Evolutionary conservation across 805 yeast species (phyloP).

Genomic region (Komagataella pseudopastoris): DNA sequence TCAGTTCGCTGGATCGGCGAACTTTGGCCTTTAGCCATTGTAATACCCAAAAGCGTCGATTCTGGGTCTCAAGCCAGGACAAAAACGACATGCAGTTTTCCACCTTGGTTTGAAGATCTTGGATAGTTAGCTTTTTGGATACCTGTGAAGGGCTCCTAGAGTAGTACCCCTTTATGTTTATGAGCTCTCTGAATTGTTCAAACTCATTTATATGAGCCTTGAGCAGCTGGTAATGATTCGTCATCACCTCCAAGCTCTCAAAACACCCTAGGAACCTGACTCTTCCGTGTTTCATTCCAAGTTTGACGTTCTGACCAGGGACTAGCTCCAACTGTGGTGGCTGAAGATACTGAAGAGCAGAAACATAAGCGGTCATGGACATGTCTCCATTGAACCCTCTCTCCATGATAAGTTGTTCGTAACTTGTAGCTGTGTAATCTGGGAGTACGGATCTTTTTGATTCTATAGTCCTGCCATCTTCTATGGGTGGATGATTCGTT

Average conservation of each 20-base stretch:
- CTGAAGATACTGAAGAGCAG: constrained; percentile 1
- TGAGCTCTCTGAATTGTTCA: background rate
- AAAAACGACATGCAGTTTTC: background rate
- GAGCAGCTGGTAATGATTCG: background rate
- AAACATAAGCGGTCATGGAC: constrained; percentile 1
- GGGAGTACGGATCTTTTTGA: constrained; percentile 1
- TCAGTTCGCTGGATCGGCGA: background rate
- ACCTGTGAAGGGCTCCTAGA: background rate
- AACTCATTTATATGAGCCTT: background rate
- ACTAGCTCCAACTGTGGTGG: background rate
- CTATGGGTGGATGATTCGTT: background rate
- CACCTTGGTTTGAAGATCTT: background rate
- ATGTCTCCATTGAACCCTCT: constrained; percentile 1
- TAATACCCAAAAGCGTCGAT: background rate
- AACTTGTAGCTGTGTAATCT: constrained; percentile 1
- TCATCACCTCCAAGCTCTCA: background rate
- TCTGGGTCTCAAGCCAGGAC: background rate
- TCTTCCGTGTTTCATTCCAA: background rate
- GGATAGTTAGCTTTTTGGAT: background rate
- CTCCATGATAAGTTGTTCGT: constrained; percentile 1
- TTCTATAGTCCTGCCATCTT: background rate
- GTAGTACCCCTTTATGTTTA: background rate
- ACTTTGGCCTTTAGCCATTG: background rate
- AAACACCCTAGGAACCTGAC: background rate
- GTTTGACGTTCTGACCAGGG: background rate